These are phyloP conservation scores for Phyllostachys edulis DNA, from an alignment of 176 grass and related monocot genomes.

Conservation along the genomic window DNA sequence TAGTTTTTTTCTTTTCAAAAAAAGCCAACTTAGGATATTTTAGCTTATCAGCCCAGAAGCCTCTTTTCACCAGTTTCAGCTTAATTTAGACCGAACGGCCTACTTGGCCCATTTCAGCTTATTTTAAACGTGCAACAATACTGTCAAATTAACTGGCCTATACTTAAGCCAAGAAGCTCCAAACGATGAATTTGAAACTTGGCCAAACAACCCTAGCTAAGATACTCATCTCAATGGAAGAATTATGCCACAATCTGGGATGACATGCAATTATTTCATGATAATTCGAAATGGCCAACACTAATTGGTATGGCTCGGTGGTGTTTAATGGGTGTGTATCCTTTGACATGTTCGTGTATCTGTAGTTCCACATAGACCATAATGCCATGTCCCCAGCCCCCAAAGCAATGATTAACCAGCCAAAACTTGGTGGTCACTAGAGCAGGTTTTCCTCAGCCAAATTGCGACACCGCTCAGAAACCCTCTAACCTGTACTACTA, in stretches of 20 bases:
- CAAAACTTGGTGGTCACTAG: background rate
- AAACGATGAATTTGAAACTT: background rate
- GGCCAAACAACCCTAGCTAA: background rate
- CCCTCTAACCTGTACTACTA: background rate
- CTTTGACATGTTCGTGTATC: constrained; percentile 30
- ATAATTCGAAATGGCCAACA: constrained; percentile 22
- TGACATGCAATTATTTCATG: constrained; percentile 8
- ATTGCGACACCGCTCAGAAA: background rate
- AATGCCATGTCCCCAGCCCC: constrained; percentile 10
- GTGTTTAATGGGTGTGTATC: constrained; percentile 19
- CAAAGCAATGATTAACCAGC: constrained; percentile 22
- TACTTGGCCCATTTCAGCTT: background rate
- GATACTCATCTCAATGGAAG: background rate
- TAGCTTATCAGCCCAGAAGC: too few species aligned
- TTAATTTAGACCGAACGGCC: background rate
- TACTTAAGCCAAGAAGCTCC: background rate
- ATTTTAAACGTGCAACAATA: background rate
- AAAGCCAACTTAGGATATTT: background rate
- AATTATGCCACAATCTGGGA: constrained; percentile 5
- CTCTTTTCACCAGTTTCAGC: background rate
- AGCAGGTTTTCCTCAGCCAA: background rate
- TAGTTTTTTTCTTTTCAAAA: background rate
- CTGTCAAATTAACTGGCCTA: background rate
- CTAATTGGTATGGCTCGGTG: constrained; percentile 21
- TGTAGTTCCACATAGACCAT: constrained; percentile 32